A percentile compares a stretch with the other conserved stretches of the same genome.
Conservation (phyloP, 345 rosid species). For the Brassica incana region DNA sequence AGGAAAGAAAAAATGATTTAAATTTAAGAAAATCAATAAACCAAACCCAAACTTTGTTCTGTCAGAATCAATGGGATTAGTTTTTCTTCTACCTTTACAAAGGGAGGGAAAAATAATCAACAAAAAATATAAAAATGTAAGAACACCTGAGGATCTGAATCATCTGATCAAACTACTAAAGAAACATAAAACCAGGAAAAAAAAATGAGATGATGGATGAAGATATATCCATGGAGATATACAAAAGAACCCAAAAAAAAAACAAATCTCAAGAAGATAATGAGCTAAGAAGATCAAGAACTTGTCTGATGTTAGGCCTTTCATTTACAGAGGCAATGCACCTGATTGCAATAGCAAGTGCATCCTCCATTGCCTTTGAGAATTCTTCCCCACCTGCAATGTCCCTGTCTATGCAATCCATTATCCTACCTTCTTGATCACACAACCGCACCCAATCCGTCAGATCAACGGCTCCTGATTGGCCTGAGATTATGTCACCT, state of each 20-base stretch:
- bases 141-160: slow-evolving; percentile 37
- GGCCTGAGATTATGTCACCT: slow-evolving; percentile 92
- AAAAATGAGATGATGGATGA: slow-evolving; percentile 14
- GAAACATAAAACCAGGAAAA: slow-evolving; percentile 25
- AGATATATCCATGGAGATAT: slow-evolving; percentile 33
- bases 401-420: slow-evolving; percentile 93
- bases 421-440: slow-evolving; percentile 82
- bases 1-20: background rate
- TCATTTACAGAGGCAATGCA: slow-evolving; percentile 85
- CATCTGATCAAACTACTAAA: slow-evolving; percentile 37
- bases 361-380: slow-evolving; percentile 80
- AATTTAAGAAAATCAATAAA: background rate
- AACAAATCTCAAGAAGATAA: slow-evolving; percentile 58
- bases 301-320: slow-evolving; percentile 94
- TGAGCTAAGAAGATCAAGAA: slow-evolving; percentile 64
- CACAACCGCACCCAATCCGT: slow-evolving; percentile 86
- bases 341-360: slow-evolving; percentile 73
- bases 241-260: slow-evolving; percentile 41
- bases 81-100: slow-evolving; percentile 41
- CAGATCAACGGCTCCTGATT: slow-evolving; percentile 89
- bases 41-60: slow-evolving; percentile 21
- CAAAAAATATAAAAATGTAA: slow-evolving; percentile 36
- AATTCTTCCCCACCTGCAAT: slow-evolving; percentile 82
- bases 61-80: slow-evolving; percentile 42
- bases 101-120: slow-evolving; percentile 28